phyloP scores from a whole-genome alignment of 495 filamentous ascomycete genomes.

The Aspergillus cavernicola region DNA sequence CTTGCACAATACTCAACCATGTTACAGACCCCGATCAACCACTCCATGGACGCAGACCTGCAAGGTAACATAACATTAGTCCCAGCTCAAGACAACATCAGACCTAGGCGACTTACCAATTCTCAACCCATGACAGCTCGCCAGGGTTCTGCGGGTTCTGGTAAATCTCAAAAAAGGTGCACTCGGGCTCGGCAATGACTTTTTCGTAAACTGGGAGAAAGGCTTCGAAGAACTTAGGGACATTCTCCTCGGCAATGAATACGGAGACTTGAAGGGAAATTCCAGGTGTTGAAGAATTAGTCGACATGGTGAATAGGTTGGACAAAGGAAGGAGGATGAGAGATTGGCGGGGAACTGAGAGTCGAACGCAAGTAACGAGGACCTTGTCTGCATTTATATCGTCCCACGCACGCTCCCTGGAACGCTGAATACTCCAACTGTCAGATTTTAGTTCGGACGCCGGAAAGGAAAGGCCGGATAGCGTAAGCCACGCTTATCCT shows the following conservation, averaged over 20 bases:
- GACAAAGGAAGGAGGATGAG: no score
- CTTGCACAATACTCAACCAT: background rate
- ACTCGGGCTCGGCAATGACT: slow-evolving; percentile 43
- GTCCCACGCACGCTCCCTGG: no score
- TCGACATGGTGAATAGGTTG: background rate
- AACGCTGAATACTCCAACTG: no score
- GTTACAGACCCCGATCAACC: slow-evolving; percentile 35
- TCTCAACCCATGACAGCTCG: slow-evolving; percentile 43
- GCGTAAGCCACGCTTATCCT: no score
- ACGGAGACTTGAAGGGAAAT: background rate
- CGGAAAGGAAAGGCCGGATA: no score
- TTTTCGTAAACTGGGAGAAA: slow-evolving; percentile 38
- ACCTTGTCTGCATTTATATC: no score
- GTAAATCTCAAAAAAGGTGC: slow-evolving; percentile 48
- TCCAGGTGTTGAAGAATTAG: background rate
- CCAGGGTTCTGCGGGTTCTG: slow-evolving; percentile 38
- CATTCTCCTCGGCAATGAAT: background rate
- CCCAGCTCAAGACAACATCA: slow-evolving; percentile 1
- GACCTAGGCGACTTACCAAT: slow-evolving; percentile 29
- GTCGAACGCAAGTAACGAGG: no score
- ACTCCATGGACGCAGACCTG: slow-evolving; percentile 35
- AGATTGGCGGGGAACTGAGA: no score
- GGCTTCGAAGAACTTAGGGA: background rate
- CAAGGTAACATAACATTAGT: background rate
- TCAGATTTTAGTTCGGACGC: no score